These are phyloP conservation scores for Botryotinia convoluta DNA, from an alignment of 2,329 filamentous ascomycete genomes.

Conservation along the genomic window DNA sequence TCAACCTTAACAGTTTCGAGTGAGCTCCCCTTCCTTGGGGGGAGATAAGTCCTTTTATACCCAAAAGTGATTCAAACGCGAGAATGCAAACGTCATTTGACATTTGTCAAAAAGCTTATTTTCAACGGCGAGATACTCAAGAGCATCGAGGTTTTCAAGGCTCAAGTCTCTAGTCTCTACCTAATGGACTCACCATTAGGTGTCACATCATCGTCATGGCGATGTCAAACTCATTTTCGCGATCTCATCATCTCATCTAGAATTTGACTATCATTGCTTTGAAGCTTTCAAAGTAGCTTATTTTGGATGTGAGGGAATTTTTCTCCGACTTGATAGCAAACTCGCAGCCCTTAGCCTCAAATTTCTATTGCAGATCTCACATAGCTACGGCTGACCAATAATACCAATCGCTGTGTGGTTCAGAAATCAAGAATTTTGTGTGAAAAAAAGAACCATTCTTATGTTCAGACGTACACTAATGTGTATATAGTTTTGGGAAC, in stretches of 20 bases:
- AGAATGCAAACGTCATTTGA: not conserved
- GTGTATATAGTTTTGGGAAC: rapidly evolving
- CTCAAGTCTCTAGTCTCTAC: not conserved
- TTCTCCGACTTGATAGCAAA: not conserved
- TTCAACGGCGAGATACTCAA: not conserved
- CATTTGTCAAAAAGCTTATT: not conserved
- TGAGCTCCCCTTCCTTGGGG: too few relatives aligned
- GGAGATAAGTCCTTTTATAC: not conserved
- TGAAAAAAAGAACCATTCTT: not conserved
- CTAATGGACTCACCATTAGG: not conserved
- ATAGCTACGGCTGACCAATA: not conserved
- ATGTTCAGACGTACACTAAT: not conserved
- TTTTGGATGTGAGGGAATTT: not conserved
- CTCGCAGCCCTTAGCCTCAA: not conserved
- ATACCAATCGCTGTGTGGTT: not conserved
- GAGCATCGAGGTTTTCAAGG: not conserved
- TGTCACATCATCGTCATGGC: not conserved
- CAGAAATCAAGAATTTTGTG: not conserved
- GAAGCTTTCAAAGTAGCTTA: not conserved
- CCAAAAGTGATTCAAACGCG: not conserved
- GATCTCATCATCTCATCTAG: not conserved
- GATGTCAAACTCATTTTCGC: not conserved
- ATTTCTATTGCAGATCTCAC: not conserved
- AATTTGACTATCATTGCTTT: not conserved
- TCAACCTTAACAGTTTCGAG: not conserved